These are phyloP conservation scores for Hypoxylon lienhwacheense DNA, from an alignment of 495 filamentous ascomycete genomes.

Conservation along the genomic window DNA sequence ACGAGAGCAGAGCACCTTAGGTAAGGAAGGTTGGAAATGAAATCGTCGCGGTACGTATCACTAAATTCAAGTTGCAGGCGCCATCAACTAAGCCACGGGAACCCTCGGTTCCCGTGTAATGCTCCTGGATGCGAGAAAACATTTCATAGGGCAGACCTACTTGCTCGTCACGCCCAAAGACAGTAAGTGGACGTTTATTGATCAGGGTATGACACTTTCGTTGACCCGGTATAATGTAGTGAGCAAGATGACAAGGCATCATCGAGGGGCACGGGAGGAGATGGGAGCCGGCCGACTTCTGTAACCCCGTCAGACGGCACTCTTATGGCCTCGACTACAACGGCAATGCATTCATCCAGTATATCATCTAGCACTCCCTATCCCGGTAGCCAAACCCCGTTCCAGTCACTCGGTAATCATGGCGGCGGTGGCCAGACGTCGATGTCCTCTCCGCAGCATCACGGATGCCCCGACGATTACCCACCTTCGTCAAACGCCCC, in stretches of 20 bases:
- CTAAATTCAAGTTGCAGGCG: conserved; percentile 57
- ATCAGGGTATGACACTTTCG: not conserved
- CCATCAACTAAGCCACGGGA: conserved; percentile 84
- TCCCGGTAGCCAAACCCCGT: conserved; percentile 21
- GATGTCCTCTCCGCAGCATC: conserved; percentile 30
- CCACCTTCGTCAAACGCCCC: conserved; percentile 22
- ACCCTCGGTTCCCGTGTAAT: conserved; percentile 67
- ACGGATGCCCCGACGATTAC: conserved; percentile 11
- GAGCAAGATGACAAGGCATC: conserved; percentile 44
- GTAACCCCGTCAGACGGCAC: conserved; percentile 13
- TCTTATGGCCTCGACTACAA: too few relatives aligned
- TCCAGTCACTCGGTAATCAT: conserved; percentile 24
- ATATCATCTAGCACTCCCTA: conserved; percentile 22
- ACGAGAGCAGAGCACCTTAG: conserved; percentile 85
- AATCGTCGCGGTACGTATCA: conserved; percentile 17
- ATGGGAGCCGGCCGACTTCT: conserved; percentile 22
- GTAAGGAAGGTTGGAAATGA: conserved; percentile 44
- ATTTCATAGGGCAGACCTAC: conserved; percentile 75
- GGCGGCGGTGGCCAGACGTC: conserved; percentile 27
- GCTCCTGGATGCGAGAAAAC: conserved; percentile 61
- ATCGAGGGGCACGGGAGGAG: conserved; percentile 27
- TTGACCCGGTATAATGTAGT: too few relatives aligned
- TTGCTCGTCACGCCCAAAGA: conserved; percentile 77
- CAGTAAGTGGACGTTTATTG: conserved; percentile 62
- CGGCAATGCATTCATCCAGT: conserved; percentile 19